These are phyloP conservation scores for Microbotryum lychnidis-dioicae DNA, from an alignment of 1,284 basidiomycete genomes.

Conservation along the genomic window DNA sequence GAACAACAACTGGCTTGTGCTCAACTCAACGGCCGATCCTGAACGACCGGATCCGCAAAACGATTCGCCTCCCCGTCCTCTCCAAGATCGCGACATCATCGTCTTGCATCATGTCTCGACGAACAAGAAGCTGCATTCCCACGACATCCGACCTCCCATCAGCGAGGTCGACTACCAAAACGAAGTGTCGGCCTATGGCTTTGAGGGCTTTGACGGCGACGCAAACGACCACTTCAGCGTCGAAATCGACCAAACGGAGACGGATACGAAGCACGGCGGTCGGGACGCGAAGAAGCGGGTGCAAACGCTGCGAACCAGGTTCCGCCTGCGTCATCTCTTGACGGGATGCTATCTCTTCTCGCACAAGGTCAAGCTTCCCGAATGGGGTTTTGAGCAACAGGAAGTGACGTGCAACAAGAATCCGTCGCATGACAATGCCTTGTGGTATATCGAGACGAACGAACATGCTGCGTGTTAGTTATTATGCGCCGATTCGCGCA, in stretches of 20 bases:
- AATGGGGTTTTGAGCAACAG: constrained; percentile 97
- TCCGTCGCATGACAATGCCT: constrained; percentile 75
- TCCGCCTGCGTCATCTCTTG: constrained; percentile 74
- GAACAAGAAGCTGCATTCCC: constrained; percentile 83
- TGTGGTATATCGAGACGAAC: constrained; percentile 92
- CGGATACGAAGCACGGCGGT: constrained; percentile 44
- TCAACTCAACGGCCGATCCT: constrained; percentile 47
- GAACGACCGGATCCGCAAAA: constrained; percentile 48
- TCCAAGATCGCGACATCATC: constrained; percentile 55
- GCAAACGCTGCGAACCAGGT: constrained; percentile 70
- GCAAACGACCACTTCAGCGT: constrained; percentile 92
- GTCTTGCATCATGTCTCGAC: constrained; percentile 75
- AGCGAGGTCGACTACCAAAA: constrained; percentile 99
- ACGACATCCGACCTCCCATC: constrained; percentile 89
- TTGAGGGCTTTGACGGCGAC: constrained; percentile 74
- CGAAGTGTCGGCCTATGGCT: constrained; percentile 92
- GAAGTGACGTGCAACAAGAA: constrained; percentile 66
- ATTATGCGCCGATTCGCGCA: neutral
- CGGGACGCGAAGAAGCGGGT: constrained; percentile 61
- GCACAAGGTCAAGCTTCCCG: constrained; percentile 92
- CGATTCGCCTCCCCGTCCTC: constrained; percentile 19
- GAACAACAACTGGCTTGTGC: constrained; percentile 83
- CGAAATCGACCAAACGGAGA: constrained; percentile 59
- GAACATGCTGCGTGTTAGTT: constrained; percentile 64
- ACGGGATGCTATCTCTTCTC: constrained; percentile 96